Evolutionary conservation across 495 filamentous ascomycete genomes (phyloP), one percentile per base, ranked within the genome.

Genomic region (Cercophora scortea): DNA sequence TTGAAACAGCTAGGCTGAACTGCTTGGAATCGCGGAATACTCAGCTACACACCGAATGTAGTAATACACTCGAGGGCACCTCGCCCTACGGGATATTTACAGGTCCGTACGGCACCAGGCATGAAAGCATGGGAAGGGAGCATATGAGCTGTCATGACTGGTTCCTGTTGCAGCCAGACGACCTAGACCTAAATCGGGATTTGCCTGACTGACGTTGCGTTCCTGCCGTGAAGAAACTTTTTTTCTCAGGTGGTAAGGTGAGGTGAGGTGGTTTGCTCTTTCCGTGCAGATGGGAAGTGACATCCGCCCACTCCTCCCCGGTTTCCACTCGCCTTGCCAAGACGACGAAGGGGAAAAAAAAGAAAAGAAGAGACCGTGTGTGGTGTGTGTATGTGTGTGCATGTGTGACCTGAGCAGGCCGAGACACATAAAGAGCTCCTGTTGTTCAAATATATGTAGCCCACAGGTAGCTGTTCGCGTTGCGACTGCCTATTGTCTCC

Each of bases 271-370:
- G 25, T 36, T 50, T 42, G 46, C 47, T 42, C 44, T 49, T 9
- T 38, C 38, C 32, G 51, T 34, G 32, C 34, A 43, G 8, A 41
- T 34, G 35, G 41, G 50, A 36, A 32, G 54, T 49, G 11, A 34
- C 51, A 57, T 50, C 53, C 42, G 59, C 43, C 51, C 51, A 50
- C 55, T 41, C 40, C 13, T 13, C 36, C 10, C 36, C 36, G 25
- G 25, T 25, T 25, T 25, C 25, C 25, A 25, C 25, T 25, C 25
- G 25, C 25, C 25, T 25, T 25, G 57, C 60, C 57, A 63, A 63
- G 57, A 49, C 49, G 17, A 52, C 39, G 49, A 50, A 46, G 50
- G 40, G n/a, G n/a, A n/a, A 60, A 55, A 59, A 64, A 55, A 59
- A 61, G 49, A 53, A 49, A 51, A 52, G 46, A 42, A 32, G 49